Percentiles rank a stretch among this genome's conserved stretches.
phyloP scores from a whole-genome alignment of 805 yeast genomes.

The Nakazawaea anatomiae region DNA sequence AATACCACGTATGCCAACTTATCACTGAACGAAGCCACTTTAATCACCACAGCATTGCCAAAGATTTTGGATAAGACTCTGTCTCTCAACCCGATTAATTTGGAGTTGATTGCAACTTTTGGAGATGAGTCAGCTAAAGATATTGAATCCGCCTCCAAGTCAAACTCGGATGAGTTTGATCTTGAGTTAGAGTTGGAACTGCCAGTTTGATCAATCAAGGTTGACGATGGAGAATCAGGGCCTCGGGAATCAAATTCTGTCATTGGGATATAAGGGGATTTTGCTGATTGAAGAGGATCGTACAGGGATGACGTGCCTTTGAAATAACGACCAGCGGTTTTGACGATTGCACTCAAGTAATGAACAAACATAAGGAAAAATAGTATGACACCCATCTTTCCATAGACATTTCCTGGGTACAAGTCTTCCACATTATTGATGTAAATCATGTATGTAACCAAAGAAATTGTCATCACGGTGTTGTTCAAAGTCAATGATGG shows the following conservation, averaged over 20 bases:
- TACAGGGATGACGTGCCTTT: constrained; percentile 8
- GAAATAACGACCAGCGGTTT: background rate
- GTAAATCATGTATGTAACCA: constrained; percentile 52
- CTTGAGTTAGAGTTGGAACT: background rate
- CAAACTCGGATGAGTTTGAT: constrained; percentile 5
- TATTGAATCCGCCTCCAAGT: constrained; percentile 9
- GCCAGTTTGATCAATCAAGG: constrained; percentile 17
- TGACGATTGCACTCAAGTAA: constrained; percentile 44
- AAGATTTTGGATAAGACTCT: constrained; percentile 28
- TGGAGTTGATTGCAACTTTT: background rate
- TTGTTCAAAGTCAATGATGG: constrained; percentile 50
- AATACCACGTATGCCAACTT: constrained; percentile 33
- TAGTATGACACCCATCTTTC: constrained; percentile 57
- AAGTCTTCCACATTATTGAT: constrained; percentile 54
- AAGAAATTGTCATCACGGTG: constrained; percentile 38
- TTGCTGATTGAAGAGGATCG: constrained; percentile 2
- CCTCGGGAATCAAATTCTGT: constrained; percentile 18
- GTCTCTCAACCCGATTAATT: constrained; percentile 24
- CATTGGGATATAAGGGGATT: constrained; percentile 21
- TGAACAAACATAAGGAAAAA: constrained; percentile 49
- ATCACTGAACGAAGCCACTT: constrained; percentile 19
- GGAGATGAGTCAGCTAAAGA: background rate
- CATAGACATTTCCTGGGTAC: constrained; percentile 75
- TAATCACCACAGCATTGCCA: constrained; percentile 17
- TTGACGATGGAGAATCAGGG: constrained; percentile 27